Percentiles rank a stretch among this genome's conserved stretches.
These are phyloP conservation scores for Leccinum solheimii DNA, from an alignment of 1,284 basidiomycete species.

Conservation along the genomic window DNA sequence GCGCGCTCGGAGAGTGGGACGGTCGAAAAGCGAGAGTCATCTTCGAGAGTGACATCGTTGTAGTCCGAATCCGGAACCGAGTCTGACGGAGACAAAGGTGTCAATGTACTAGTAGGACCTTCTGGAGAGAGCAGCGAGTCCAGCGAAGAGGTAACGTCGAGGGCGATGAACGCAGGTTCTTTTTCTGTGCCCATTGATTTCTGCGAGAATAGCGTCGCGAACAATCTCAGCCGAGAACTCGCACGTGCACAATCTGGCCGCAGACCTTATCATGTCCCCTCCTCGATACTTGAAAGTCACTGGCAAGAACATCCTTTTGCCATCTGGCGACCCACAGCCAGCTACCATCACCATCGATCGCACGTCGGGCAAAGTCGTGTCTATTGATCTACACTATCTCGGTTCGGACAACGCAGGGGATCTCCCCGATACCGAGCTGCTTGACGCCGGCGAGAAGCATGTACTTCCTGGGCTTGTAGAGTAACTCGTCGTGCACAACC, in stretches of 20 bases:
- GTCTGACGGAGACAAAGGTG: slow-evolving; percentile 34
- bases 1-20: slow-evolving; percentile 45
- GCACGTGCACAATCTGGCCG: neutral
- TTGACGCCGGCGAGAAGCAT: slow-evolving; percentile 64
- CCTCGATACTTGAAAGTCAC: slow-evolving; percentile 37
- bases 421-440: slow-evolving; percentile 42
- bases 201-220: neutral
- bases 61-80: slow-evolving; percentile 56
- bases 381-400: slow-evolving; percentile 44
- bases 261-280: slow-evolving; percentile 13
- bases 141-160: slow-evolving; percentile 29
- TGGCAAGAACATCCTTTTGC: slow-evolving; percentile 61
- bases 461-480: slow-evolving; percentile 81
- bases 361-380: slow-evolving; percentile 65
- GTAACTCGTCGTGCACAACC: slow-evolving; percentile 13
- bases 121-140: slow-evolving; percentile 47
- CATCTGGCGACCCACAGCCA: slow-evolving; percentile 51
- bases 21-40: slow-evolving; percentile 57
- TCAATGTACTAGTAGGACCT: slow-evolving; percentile 14
- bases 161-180: slow-evolving; percentile 8
- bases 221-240: neutral
- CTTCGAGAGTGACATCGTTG: slow-evolving; percentile 62
- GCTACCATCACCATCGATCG: slow-evolving; percentile 73
- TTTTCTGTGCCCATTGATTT: slow-evolving; percentile 17
- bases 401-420: slow-evolving; percentile 28